These are phyloP conservation scores for Wickerhamia fluorescens DNA, from an alignment of 805 yeast genomes.

Conservation along the genomic window DNA sequence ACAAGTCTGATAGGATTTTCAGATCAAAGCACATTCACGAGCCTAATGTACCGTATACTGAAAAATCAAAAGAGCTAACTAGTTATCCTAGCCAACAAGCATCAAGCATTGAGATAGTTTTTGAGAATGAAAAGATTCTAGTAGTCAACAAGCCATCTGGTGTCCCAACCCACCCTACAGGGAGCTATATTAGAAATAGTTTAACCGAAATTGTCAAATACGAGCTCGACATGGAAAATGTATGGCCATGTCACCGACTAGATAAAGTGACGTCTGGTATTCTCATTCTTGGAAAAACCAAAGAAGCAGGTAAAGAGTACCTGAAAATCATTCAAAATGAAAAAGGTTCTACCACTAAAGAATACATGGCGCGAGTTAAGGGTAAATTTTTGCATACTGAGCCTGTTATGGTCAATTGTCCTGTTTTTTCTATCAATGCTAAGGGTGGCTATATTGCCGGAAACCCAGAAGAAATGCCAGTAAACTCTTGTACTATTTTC, in stretches of 20 bases:
- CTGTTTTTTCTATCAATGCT: slow-evolving; percentile 30
- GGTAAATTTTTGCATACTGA: slow-evolving; percentile 32
- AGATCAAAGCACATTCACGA: slow-evolving; percentile 39
- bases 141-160: slow-evolving; percentile 49
- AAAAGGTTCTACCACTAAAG: slow-evolving; percentile 25
- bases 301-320: slow-evolving; percentile 22
- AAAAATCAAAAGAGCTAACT: slow-evolving; percentile 1
- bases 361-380: slow-evolving; percentile 39
- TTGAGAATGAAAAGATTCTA: slow-evolving; percentile 28
- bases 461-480: slow-evolving; percentile 16
- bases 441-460: slow-evolving; percentile 25
- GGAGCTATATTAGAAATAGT: slow-evolving; percentile 36
- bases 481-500: slow-evolving; percentile 28
- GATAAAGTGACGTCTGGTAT: slow-evolving; percentile 50
- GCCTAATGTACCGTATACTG: slow-evolving; percentile 33
- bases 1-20: slow-evolving; percentile 12
- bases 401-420: slow-evolving; percentile 26
- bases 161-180: slow-evolving; percentile 48
- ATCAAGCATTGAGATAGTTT: slow-evolving; percentile 19
- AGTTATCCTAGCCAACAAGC: slow-evolving; percentile 1
- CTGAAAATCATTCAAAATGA: slow-evolving; percentile 25
- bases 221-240: slow-evolving; percentile 16
- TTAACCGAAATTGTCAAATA: slow-evolving; percentile 35
- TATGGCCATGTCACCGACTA: slow-evolving; percentile 43
- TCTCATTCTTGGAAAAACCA: slow-evolving; percentile 34